Percentiles rank a stretch among this genome's conserved stretches.
These are phyloP conservation scores for Coemansia sp. DNA, from an alignment of 192 early-diverging fungal species.

Conservation along the genomic window DNA sequence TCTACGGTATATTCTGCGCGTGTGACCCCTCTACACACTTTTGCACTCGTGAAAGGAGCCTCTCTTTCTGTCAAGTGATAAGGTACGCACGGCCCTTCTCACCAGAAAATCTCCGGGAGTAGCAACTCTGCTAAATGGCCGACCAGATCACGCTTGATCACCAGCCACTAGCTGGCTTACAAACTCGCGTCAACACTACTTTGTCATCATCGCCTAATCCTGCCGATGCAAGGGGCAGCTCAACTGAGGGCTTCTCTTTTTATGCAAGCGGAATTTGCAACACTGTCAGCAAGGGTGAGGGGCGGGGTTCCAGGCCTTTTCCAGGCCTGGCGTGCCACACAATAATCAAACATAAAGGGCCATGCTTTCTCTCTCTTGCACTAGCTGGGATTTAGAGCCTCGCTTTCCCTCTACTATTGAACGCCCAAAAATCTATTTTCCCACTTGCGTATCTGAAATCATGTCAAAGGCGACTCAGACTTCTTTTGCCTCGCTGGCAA, in stretches of 20 bases:
- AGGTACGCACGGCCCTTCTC: background rate
- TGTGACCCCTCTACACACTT: background rate
- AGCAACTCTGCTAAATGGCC: background rate
- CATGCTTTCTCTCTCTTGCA: background rate
- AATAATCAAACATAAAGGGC: background rate
- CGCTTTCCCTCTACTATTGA: background rate
- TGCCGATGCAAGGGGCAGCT: background rate
- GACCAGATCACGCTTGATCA: background rate
- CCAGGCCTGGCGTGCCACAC: background rate
- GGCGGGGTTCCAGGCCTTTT: background rate
- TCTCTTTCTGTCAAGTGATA: background rate
- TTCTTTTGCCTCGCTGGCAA: constrained; percentile 19
- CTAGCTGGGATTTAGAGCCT: background rate
- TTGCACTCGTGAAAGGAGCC: background rate
- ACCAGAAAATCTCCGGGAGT: background rate
- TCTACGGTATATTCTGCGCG: background rate
- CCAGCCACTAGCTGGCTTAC: background rate
- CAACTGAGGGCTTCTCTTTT: background rate
- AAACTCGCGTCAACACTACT: background rate
- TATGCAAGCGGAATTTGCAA: background rate
- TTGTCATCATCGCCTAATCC: background rate
- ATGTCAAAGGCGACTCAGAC: constrained; percentile 11
- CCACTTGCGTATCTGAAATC: background rate
- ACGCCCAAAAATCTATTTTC: background rate
- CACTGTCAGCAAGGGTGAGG: background rate